Base-by-base conservation (phyloP, 148 eudicot genomes). In the Chenopodium album region DNA sequence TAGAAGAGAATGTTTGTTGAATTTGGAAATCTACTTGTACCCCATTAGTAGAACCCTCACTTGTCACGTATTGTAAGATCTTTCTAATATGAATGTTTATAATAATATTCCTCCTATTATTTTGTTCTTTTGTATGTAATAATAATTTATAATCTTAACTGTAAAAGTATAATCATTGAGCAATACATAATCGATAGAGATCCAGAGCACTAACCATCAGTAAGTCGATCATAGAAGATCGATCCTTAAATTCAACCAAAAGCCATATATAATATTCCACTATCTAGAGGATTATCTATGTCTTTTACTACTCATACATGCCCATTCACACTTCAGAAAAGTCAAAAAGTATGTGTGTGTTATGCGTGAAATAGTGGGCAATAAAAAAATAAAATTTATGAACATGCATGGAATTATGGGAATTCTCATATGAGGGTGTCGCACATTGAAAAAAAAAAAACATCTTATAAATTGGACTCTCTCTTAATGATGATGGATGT, bases 181-280 rank as follows among this genome's bases (percentile, higher is more conserved):
- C 73, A 70, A 32, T 70, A 29, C 54, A 50, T 50, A 50, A 6
- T 0, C 44, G 44, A 41, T 41, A 41, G 44, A 41, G 44, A 41
- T 41, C 44, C 7, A 41, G 7, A 41, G 44, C 12, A 52, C 56
- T 52, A 10, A 11, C 56, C 56, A 23, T 28, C 7, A 66, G 54
- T 50, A 50, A 50, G 31, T 66, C 31, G 37, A 28, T 67, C 23
- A 26, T 20, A 67, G 71, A 37, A 67, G 76, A 73, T 46, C 76
- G 76, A 73, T 46, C 76, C 76, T 73, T 34, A 73, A 47, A 44
- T 22, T 73, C 29, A 46, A 29, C 76, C 76, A 73, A 73, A 73
- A 73, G 76, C 76, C 76, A 47, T 52, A n/a, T 47, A 73, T 46
- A 71, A 71, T 41, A 44, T 1, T 71, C 50, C 50, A 41, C 75